Conservation (phyloP, 2,329 filamentous ascomycete species). For the Truncatella angustata region DNA sequence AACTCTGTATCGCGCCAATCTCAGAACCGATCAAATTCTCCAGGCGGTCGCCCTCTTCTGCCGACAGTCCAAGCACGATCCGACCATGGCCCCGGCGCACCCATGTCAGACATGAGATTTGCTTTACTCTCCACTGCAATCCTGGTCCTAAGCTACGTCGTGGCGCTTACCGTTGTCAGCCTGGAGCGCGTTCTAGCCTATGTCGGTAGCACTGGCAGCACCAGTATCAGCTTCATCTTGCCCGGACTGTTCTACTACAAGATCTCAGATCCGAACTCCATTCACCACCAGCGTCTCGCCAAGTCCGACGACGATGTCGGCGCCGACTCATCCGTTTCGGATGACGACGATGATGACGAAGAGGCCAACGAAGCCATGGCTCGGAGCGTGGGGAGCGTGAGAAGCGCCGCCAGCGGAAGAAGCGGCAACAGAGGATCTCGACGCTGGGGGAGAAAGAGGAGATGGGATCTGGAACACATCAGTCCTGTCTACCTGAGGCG, state of each 20-base stretch:
- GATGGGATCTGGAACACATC: constrained; percentile 62
- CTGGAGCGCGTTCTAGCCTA: constrained; percentile 92
- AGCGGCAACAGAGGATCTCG: constrained; percentile 35
- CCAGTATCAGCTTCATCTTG: constrained; percentile 94
- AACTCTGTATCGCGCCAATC: constrained; percentile 37
- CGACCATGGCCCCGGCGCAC: constrained; percentile 52
- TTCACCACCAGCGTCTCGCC: constrained; percentile 78
- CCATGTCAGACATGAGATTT: constrained; percentile 85
- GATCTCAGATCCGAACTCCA: constrained; percentile 85
- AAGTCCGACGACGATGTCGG: constrained; percentile 93
- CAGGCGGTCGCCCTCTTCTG: constrained; percentile 42
- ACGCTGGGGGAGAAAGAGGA: constrained; percentile 56
- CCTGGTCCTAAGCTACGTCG: constrained; percentile 79
- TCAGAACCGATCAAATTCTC: constrained; percentile 39
- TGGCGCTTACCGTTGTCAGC: constrained; percentile 86
- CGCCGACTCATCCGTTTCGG: constrained; percentile 57
- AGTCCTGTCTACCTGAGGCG: constrained; percentile 66
- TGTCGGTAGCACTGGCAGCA: constrained; percentile 90
- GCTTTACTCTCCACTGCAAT: constrained; percentile 85
- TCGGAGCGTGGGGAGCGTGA: constrained; percentile 41
- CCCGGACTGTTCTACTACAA: constrained; percentile 98
- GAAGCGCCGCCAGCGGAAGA: constrained; percentile 31
- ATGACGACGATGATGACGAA: constrained; percentile 50
- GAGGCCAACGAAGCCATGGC: constrained; percentile 42
- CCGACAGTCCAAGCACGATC: constrained; percentile 37